A percentile compares a stretch with the other conserved stretches of the same genome.
Conservation (phyloP, 2,329 filamentous ascomycete species). For the Phoma herbarum region DNA sequence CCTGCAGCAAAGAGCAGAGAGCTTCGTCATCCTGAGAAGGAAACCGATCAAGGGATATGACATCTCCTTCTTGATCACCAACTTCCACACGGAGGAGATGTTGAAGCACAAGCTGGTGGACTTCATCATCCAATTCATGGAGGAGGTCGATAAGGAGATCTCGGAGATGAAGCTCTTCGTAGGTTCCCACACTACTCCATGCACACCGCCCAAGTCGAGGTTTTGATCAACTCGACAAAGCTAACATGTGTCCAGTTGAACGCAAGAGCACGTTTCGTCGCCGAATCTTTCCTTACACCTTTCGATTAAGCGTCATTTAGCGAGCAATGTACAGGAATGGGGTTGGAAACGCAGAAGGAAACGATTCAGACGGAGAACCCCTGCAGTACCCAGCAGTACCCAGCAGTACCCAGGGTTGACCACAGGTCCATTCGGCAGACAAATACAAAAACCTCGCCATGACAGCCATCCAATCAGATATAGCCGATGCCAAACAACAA, state of each 20-base stretch:
- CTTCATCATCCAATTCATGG: constrained; percentile 99
- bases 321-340: constrained; percentile 23
- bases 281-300: constrained; percentile 96
- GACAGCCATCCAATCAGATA: not conserved
- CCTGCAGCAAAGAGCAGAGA: constrained; percentile 93
- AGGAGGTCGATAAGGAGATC: constrained; percentile 99
- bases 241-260: constrained; percentile 74
- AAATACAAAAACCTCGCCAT: not conserved
- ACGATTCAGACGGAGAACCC: not conserved
- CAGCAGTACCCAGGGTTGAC: not conserved
- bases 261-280: constrained; percentile 94
- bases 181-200: constrained; percentile 52
- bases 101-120: constrained; percentile 98
- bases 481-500: not conserved
- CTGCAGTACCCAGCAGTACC: not conserved
- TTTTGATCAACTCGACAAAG: not conserved
- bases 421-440: not conserved
- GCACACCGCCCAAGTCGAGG: not conserved
- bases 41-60: constrained; percentile 99
- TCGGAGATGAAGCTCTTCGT: constrained; percentile 99
- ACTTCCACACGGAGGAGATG: constrained; percentile 99
- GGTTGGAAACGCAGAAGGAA: not conserved
- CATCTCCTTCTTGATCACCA: constrained; percentile 98
- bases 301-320: constrained; percentile 36
- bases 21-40: constrained; percentile 93